Percentiles rank a stretch among this genome's conserved stretches.
Evolutionary conservation across 805 yeast genomes (phyloP).

Genomic region (Lachancea mirantina): DNA sequence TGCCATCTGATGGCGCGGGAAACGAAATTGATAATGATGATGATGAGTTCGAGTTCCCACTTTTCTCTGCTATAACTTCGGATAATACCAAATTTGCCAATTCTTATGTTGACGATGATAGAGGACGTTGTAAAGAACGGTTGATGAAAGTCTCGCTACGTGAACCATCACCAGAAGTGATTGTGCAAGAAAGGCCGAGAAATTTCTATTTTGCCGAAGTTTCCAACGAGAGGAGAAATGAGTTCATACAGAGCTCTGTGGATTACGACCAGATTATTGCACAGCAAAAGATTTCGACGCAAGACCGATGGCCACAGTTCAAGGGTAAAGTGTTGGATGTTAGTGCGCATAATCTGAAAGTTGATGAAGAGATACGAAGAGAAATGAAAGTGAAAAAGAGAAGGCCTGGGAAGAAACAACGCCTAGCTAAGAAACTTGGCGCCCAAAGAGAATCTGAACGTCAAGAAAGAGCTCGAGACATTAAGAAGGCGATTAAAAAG

Average conservation of each 20-base stretch:
- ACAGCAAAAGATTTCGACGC: constrained; percentile 10
- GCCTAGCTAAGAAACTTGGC: constrained; percentile 24
- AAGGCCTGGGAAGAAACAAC: constrained; percentile 30
- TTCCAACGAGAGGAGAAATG: constrained; percentile 10
- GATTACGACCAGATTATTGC: constrained; percentile 13
- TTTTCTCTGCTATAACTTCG: constrained; percentile 18
- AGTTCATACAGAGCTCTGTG: constrained; percentile 18
- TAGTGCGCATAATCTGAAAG: constrained; percentile 13
- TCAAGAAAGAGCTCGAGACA: constrained; percentile 15
- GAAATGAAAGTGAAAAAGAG: constrained; percentile 16
- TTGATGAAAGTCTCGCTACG: constrained; percentile 24
- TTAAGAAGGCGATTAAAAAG: constrained; percentile 27
- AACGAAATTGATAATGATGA: constrained; percentile 3
- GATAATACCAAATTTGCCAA: constrained; percentile 1
- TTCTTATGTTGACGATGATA: constrained; percentile 1
- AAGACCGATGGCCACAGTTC: constrained; percentile 11
- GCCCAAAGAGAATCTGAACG: constrained; percentile 20
- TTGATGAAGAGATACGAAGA: constrained; percentile 12
- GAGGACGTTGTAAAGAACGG: constrained; percentile 12
- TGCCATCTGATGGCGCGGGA: constrained; percentile 2
- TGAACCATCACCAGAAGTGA: constrained; percentile 16
- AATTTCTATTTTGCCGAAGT: constrained; percentile 20
- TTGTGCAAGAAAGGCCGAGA: constrained; percentile 19
- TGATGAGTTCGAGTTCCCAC: constrained; percentile 27
- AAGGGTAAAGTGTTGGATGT: constrained; percentile 15